Base-by-base conservation (phyloP, 2,329 filamentous ascomycete species). In the Exophiala oligosperma region DNA sequence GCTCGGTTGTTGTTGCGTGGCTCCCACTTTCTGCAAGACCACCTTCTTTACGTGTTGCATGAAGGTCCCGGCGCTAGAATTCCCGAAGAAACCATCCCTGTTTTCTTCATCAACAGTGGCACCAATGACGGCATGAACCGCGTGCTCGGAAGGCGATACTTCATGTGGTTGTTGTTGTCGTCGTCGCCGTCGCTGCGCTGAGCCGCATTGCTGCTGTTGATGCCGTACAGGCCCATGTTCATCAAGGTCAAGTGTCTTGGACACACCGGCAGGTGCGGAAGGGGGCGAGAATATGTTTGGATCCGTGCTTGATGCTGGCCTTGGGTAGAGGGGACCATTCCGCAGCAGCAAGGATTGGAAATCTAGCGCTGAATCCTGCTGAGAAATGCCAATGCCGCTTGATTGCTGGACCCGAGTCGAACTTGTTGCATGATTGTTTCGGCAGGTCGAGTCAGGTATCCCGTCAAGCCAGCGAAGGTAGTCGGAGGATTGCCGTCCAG, bases 71-170 rank as follows among this genome's bases (percentile, higher is more conserved):
- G 76, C 75, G 56, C 78, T 79, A 28, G 26, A 28, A 28, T 28
- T 28, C 26, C 26, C 26, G 26, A 28, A 28, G 26, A 77, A 79
- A 17, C 77, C 77, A 12, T 75, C 70, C 0, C 71, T 76, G 23
- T 66, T 72, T 0, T 73, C 76, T 54, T 78, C 76, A 26, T 77
- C 76, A 2, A 76, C 68, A 1, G 78, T 24, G 14, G 48, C 71
- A 0, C 75, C 75, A 5, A 77, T 79, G 75, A 80, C 79, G 1
- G 77, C 78, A 59, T 78, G 75, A 2, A 28, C 26, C 0, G 75
- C 73, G 2, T 73, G 70, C 26, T 41, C 14, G 6, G 38, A 41
- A 41, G 38, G 8, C 38, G 38, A n/a, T 14, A 41, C 26, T 28
- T 28, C 26, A 28, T 28, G 4, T 4, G 26, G 26, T 4, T 28